These are phyloP conservation scores for Flaveria ramosissima DNA, from an alignment of 129 eudicot species.

Conservation along the genomic window DNA sequence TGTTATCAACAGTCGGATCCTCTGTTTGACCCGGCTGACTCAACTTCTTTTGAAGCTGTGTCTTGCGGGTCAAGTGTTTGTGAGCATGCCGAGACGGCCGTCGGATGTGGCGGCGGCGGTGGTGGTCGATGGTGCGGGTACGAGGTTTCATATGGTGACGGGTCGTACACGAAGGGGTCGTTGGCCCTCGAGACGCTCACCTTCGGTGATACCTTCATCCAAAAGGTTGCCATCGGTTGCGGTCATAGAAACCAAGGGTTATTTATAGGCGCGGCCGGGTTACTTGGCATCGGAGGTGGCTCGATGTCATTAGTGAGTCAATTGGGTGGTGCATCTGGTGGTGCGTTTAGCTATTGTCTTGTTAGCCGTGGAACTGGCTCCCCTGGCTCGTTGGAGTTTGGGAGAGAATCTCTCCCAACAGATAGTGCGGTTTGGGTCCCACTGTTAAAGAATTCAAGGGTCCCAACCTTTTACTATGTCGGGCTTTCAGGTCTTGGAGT, in stretches of 20 bases:
- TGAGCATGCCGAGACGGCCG: conserved; percentile 58
- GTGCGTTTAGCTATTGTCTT: conserved; percentile 81
- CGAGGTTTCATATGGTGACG: conserved; percentile 75
- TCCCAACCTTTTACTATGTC: conserved; percentile 73
- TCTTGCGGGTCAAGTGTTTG: conserved; percentile 71
- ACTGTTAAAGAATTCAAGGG: conserved; percentile 48
- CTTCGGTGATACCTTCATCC: conserved; percentile 48
- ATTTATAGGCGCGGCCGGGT: conserved; percentile 84
- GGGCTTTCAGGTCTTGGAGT: conserved; percentile 86
- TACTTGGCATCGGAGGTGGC: conserved; percentile 85
- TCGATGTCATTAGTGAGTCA: conserved; percentile 88
- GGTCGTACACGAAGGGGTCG: conserved; percentile 80
- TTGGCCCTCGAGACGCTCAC: conserved; percentile 74
- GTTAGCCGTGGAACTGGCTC: conserved; percentile 71
- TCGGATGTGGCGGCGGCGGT: conserved; percentile 61
- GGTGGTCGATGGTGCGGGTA: conserved; percentile 68
- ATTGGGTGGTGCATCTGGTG: conserved; percentile 67
- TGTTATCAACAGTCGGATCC: conserved; percentile 89
- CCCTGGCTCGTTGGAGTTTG: conserved; percentile 72
- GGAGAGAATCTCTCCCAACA: conserved; percentile 65
- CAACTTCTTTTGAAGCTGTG: conserved; percentile 65
- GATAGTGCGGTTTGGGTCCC: conserved; percentile 84
- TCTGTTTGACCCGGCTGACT: conserved; percentile 73
- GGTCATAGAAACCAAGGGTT: conserved; percentile 84
- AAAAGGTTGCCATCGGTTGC: conserved; percentile 83